Evolutionary conservation across 371 early-diverging fungal species (phyloP).

Genomic region (Mucor piriformis): DNA sequence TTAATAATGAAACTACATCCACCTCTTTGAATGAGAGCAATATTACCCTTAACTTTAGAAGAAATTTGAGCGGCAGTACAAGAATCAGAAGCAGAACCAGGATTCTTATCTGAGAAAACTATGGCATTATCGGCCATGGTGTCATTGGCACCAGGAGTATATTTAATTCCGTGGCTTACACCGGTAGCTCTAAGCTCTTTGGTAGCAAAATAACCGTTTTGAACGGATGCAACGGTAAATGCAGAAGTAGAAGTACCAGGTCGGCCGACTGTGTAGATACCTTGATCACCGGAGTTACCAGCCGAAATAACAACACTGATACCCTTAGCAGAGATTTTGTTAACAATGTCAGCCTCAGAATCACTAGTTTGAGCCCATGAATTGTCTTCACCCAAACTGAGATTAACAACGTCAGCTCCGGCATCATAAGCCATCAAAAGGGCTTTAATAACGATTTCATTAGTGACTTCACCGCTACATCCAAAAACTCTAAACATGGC

Average conservation of each 20-base stretch:
- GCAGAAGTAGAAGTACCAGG: constrained; percentile 58
- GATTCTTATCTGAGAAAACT: constrained; percentile 15
- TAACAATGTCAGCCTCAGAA: constrained; percentile 31
- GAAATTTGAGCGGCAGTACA: constrained; percentile 21
- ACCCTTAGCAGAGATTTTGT: constrained; percentile 21
- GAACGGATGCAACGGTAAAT: constrained; percentile 64
- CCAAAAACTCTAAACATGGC: constrained; percentile 67
- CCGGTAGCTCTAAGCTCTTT: constrained; percentile 24
- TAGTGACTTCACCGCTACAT: constrained; percentile 57
- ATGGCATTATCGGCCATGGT: constrained; percentile 2
- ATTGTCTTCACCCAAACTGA: constrained; percentile 68
- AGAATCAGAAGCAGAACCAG: constrained; percentile 20
- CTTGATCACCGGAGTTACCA: constrained; percentile 63
- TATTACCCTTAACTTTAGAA: constrained; percentile 39
- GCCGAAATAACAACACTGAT: constrained; percentile 54
- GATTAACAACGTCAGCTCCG: constrained; percentile 61
- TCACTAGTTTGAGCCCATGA: constrained; percentile 51
- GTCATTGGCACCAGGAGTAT: constrained; percentile 7
- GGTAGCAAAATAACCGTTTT: constrained; percentile 33
- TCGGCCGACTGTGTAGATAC: constrained; percentile 47
- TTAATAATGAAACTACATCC: constrained; percentile 57
- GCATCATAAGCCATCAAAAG: constrained; percentile 63
- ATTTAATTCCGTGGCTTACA: constrained; percentile 13
- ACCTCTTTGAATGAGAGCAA: constrained; percentile 57
- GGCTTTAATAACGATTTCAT: constrained; percentile 65